These are phyloP conservation scores for Podochytrium sp. DNA, from an alignment of 192 early-diverging fungal genomes.

Conservation along the genomic window DNA sequence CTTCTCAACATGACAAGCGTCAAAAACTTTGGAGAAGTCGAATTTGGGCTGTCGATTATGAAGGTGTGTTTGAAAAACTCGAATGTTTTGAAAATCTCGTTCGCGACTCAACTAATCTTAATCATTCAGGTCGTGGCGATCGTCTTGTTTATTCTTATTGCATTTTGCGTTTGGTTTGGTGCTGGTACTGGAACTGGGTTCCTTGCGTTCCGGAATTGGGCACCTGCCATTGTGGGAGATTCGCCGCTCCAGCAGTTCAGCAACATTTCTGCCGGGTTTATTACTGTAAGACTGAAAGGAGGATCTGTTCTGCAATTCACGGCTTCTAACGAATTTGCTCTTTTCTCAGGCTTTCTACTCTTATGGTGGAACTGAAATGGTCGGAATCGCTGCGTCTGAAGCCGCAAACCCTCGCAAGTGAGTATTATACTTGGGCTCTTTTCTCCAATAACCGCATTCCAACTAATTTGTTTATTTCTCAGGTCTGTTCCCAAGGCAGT, in stretches of 20 bases:
- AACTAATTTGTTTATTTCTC: too few species aligned
- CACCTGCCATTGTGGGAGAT: background rate
- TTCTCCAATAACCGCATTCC: too few species aligned
- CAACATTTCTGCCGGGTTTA: background rate
- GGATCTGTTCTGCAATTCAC: background rate
- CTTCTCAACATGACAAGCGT: slow-evolving; percentile 65
- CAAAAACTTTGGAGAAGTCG: slow-evolving; percentile 68
- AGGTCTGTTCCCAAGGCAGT: slow-evolving; percentile 45
- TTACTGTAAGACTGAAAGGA: background rate
- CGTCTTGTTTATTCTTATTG: slow-evolving; percentile 80
- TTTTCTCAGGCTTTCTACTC: slow-evolving; percentile 70
- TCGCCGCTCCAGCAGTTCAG: background rate
- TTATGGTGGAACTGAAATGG: slow-evolving; percentile 61
- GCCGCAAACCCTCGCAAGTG: slow-evolving; percentile 81
- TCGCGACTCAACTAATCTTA: too few species aligned
- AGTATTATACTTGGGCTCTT: too few species aligned
- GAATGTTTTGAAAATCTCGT: too few species aligned
- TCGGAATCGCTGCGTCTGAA: slow-evolving; percentile 89
- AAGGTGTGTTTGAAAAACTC: too few species aligned
- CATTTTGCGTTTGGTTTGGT: slow-evolving; percentile 62
- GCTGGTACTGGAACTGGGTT: slow-evolving; percentile 55
- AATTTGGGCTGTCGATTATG: slow-evolving; percentile 78
- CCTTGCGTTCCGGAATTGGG: slow-evolving; percentile 45
- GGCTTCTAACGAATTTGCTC: too few species aligned
- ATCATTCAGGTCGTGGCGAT: slow-evolving; percentile 86